Base-by-base conservation (phyloP, 257 asterid species). In the Phtheirospermum japonicum region DNA sequence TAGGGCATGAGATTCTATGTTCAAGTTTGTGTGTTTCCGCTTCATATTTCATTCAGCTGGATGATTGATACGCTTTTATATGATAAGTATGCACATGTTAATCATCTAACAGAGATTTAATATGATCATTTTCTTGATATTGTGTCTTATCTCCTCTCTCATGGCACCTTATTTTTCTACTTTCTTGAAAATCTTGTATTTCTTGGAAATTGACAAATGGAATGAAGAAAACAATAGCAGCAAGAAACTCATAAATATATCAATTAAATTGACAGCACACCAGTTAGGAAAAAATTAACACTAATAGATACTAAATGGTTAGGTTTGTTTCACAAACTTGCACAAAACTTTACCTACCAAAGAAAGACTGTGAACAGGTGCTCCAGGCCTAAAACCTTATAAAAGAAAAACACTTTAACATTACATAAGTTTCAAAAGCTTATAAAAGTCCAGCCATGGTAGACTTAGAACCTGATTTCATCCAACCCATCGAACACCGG, bases 401-500 rank as follows among this genome's bases (percentile, higher is more conserved):
- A 23, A 23, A 23, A 23, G 28, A 23, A 23, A 39, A 9, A 39
- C 9, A 2, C n/a, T 39, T 39, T 39, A 4, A 39, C 45, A 39
- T 9, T 23, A 23, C 28, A 23, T 23, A 3, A 3, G 1, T 23
- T 3, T 1, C 28, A 23, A 23, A 23, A 23, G 3, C 3, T 23
- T 3, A 23, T 1, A 3, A 23, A 23, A 23, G 3, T 23, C 3
- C 28, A 23, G 28, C 28, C 28, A 80, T 80, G 83, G 75, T 61
- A 65, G 79, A 77, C 65, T 72, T 85, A 0, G 86, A 79, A 26
- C 58, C 71, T 40, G 83, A 79, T 50, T 82, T 80, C 85, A 67
- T 86, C 45, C 97, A 82, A 68, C 79, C 70, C 28, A 43, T 59
- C 0, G 94, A 84, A 56, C 87, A 89, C 85, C 76, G 85, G 70